Conservation (phyloP, 1,139 yeast genomes). For the Yamadazyma atmosphaerica region DNA sequence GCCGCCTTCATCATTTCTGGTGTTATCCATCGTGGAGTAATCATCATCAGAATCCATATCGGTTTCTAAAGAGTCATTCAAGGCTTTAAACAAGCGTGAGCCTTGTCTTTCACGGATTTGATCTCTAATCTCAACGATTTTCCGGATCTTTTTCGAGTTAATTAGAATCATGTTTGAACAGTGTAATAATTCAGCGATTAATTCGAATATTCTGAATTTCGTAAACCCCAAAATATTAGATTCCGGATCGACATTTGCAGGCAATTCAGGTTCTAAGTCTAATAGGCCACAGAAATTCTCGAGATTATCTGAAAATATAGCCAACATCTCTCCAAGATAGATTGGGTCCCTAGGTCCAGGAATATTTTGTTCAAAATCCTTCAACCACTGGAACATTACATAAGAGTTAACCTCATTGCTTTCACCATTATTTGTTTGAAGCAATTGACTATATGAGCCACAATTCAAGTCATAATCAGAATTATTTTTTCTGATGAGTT, state of each 20-base stretch:
- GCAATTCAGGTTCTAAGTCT: conserved; percentile 28
- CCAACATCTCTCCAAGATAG: conserved; percentile 46
- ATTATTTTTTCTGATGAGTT: conserved; percentile 47
- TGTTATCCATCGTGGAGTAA: neutral
- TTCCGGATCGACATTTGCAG: conserved; percentile 17
- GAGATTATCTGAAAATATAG: conserved; percentile 40
- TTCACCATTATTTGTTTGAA: conserved; percentile 31
- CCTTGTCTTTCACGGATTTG: conserved; percentile 32
- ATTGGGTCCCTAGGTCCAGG: conserved; percentile 50
- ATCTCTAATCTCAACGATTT: conserved; percentile 38
- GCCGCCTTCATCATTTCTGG: neutral
- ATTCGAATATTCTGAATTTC: conserved; percentile 43
- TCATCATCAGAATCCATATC: conserved; percentile 1
- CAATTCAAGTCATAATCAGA: conserved; percentile 50
- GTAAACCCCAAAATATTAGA: conserved; percentile 38
- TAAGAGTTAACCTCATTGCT: conserved; percentile 42
- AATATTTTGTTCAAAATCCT: conserved; percentile 49
- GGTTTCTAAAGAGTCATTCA: conserved; percentile 27
- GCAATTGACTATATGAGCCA: conserved; percentile 38
- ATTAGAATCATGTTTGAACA: conserved; percentile 51
- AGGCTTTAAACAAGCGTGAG: conserved; percentile 33
- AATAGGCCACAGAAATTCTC: conserved; percentile 31
- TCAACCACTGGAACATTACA: conserved; percentile 49
- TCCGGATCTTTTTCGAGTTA: conserved; percentile 39
- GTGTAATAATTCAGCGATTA: conserved; percentile 48